Evolutionary conservation across 2,329 filamentous ascomycete species (phyloP).

Genomic region (Monosporascus sp.): DNA sequence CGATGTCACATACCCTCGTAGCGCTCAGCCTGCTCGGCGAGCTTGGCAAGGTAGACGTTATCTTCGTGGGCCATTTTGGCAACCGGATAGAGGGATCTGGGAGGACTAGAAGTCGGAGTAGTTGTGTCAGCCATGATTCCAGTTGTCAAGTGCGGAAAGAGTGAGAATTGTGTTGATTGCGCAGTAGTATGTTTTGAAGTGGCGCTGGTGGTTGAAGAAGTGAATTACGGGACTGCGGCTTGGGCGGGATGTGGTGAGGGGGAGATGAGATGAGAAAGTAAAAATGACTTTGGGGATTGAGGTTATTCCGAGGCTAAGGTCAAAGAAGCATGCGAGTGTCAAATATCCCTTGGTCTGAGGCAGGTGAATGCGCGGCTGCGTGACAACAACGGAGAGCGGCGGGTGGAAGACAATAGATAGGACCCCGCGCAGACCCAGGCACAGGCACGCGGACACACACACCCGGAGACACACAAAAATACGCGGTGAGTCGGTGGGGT

Average conservation of each 20-base stretch:
- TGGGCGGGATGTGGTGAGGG: too few species aligned
- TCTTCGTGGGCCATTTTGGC: slow-evolving; percentile 97
- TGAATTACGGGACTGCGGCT: background rate
- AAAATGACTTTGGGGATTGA: background rate
- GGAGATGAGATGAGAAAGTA: too few species aligned
- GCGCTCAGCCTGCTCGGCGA: slow-evolving; percentile 99
- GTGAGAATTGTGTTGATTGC: background rate
- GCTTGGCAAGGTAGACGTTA: slow-evolving; percentile 98
- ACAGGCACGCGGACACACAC: background rate
- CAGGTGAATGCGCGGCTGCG: background rate
- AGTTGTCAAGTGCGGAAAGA: slow-evolving; percentile 6
- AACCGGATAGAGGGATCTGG: slow-evolving; percentile 18
- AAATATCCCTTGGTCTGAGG: background rate
- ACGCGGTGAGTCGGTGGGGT: slow-evolving; percentile 28
- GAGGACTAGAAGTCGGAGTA: slow-evolving; percentile 10
- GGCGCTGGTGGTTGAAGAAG: slow-evolving; percentile 1
- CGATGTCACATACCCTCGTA: slow-evolving; percentile 76
- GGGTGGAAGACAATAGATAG: background rate
- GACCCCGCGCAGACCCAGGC: background rate
- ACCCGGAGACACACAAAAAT: slow-evolving; percentile 13
- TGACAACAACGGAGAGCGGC: background rate
- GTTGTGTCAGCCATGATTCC: slow-evolving; percentile 16
- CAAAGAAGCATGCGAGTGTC: background rate
- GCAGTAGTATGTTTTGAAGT: background rate
- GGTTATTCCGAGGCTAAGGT: background rate